These are phyloP conservation scores for Lactarius deliciosus DNA, from an alignment of 768 basidiomycete genomes.

Conservation along the genomic window DNA sequence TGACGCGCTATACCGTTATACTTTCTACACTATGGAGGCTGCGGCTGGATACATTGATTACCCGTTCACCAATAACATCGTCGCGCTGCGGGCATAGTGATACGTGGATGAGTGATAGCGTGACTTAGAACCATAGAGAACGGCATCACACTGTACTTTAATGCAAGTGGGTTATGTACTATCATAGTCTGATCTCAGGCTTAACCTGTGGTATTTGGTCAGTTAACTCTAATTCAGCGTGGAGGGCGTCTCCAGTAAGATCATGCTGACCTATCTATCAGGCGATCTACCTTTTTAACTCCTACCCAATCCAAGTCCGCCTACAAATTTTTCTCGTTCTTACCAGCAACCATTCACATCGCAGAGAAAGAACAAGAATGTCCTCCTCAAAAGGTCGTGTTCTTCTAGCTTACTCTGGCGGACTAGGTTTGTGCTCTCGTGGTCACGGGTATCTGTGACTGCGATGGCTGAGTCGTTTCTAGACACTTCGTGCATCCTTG, in stretches of 20 bases:
- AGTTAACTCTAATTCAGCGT: no score
- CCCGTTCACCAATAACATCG: not conserved
- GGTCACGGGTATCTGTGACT: not conserved
- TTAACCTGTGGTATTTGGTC: no score
- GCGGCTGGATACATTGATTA: not conserved
- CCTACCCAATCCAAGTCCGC: not conserved
- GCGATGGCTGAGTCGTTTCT: conserved; percentile 11
- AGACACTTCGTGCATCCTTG: conserved; percentile 99
- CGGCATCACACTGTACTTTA: not conserved
- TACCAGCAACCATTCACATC: not conserved
- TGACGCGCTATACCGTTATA: not conserved
- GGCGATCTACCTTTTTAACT: not conserved
- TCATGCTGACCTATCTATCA: not conserved
- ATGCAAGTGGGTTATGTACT: no score
- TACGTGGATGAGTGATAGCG: not conserved
- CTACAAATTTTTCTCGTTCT: not conserved
- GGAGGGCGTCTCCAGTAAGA: not conserved
- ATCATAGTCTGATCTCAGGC: no score
- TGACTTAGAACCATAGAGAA: not conserved
- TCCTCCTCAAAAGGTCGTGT: conserved; percentile 72
- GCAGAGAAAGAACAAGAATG: conserved; percentile 37
- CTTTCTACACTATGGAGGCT: not conserved
- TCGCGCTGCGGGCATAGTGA: not conserved
- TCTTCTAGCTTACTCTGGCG: conserved; percentile 96
- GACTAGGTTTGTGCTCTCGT: conserved; percentile 69